phyloP scores from a whole-genome alignment of 1,284 basidiomycete genomes.

The Malassezia dermatis region DNA sequence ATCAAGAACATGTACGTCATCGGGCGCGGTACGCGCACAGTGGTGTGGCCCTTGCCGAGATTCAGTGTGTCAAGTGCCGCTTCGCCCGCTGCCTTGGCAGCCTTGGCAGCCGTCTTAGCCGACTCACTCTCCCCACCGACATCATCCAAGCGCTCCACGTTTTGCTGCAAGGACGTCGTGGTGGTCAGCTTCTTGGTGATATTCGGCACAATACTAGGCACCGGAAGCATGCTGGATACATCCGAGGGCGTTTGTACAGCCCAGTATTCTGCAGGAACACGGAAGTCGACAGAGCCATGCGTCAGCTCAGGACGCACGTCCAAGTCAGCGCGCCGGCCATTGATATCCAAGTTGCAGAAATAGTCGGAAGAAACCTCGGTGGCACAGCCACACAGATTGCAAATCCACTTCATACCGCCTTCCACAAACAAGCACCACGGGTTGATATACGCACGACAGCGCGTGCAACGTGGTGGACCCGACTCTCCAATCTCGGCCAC shows the following conservation, averaged over 20 bases:
- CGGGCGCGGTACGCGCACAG: slow-evolving; percentile 49
- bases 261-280: slow-evolving; percentile 78
- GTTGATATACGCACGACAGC: slow-evolving; percentile 85
- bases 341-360: slow-evolving; percentile 73
- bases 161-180: slow-evolving; percentile 31
- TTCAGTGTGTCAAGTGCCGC: slow-evolving; percentile 36
- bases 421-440: slow-evolving; percentile 82
- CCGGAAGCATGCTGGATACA: slow-evolving; percentile 26
- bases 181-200: slow-evolving; percentile 33
- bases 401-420: slow-evolving; percentile 78
- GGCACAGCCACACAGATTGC: slow-evolving; percentile 76
- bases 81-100: slow-evolving; percentile 38
- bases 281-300: slow-evolving; percentile 84
- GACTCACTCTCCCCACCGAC: slow-evolving; percentile 20
- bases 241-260: slow-evolving; percentile 51
- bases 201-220: slow-evolving; percentile 17
- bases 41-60: slow-evolving; percentile 39
- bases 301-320: slow-evolving; percentile 73
- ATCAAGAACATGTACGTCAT: slow-evolving; percentile 77
- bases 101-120: slow-evolving; percentile 35
- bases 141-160: slow-evolving; percentile 10
- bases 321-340: slow-evolving; percentile 71
- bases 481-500: slow-evolving; percentile 57
- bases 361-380: slow-evolving; percentile 64
- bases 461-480: slow-evolving; percentile 75